phyloP scores from a whole-genome alignment of 352 stramenopile species.

The Phytophthora sojae region DNA sequence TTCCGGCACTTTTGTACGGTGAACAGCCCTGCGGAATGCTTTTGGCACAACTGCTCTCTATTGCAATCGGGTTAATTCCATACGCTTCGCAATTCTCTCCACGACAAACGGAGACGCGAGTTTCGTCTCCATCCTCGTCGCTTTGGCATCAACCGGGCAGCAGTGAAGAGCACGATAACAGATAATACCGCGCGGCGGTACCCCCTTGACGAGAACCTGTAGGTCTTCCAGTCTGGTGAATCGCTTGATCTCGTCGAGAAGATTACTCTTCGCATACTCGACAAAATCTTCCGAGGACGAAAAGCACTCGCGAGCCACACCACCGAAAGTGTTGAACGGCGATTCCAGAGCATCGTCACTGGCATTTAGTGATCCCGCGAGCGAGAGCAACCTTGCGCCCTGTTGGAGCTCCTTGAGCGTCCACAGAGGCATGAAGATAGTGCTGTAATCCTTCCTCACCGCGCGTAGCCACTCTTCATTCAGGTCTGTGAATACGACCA shows the following conservation, averaged over 20 bases:
- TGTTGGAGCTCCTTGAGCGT: conserved; percentile 8
- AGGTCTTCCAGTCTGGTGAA: no score
- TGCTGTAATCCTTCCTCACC: not conserved
- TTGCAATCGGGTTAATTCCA: no score
- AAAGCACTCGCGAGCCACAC: conserved; percentile 2
- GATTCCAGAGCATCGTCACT: not conserved
- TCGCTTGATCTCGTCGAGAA: not conserved
- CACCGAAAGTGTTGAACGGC: conserved; percentile 9
- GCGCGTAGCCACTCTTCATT: conserved; percentile 4
- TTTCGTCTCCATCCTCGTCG: not conserved
- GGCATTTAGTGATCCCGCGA: not conserved
- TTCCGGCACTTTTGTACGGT: no score
- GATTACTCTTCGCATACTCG: not conserved
- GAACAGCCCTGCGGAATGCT: no score
- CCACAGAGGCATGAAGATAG: conserved; percentile 13
- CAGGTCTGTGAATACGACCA: conserved; percentile 8
- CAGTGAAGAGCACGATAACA: no score
- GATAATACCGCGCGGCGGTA: no score
- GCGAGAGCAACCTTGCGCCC: not conserved
- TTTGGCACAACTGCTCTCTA: no score
- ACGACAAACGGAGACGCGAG: conserved; percentile 15
- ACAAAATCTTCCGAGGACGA: not conserved
- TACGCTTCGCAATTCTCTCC: not conserved
- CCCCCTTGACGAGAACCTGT: no score
- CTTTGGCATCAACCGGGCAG: not conserved